A percentile compares a stretch with the other conserved stretches of the same genome.
Evolutionary conservation across 805 yeast genomes (phyloP).

Genomic region (Metschnikowia orientalis): DNA sequence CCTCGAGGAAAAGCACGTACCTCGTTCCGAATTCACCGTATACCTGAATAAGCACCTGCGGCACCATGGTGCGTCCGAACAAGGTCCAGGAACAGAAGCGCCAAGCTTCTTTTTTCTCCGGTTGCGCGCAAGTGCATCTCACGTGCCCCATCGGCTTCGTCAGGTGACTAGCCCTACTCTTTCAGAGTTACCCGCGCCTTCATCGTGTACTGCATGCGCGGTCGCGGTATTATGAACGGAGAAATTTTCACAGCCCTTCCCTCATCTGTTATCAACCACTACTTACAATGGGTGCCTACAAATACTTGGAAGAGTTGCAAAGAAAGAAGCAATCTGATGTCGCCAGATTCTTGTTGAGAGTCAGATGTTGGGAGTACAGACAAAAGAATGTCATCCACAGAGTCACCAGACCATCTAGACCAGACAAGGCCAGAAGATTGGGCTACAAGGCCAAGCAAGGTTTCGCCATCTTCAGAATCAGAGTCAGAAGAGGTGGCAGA

Average conservation of each 20-base stretch:
- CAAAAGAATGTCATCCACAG: conserved; percentile 98
- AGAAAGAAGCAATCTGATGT: conserved; percentile 99
- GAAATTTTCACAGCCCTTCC: conserved; percentile 1
- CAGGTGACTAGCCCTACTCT: conserved; percentile 5
- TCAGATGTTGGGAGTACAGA: conserved; percentile 99
- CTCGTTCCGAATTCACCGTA: no score
- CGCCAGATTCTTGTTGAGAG: conserved; percentile 96
- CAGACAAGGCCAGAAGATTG: conserved; percentile 99
- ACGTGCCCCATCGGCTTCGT: background rate
- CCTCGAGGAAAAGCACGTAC: no score
- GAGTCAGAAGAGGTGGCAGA: conserved; percentile 99
- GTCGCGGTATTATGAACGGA: no score
- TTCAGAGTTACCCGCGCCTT: conserved; percentile 3
- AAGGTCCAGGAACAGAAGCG: no score
- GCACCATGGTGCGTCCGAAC: no score
- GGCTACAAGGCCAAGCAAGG: conserved; percentile 99
- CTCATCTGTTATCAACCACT: conserved; percentile 1
- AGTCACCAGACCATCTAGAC: conserved; percentile 97
- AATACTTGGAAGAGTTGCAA: conserved; percentile 97
- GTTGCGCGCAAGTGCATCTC: no score
- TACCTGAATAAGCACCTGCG: no score
- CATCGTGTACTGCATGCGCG: conserved; percentile 2
- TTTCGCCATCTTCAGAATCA: conserved; percentile 95
- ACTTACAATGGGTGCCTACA: conserved; percentile 95
- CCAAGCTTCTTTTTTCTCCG: no score